These are phyloP conservation scores for Triangularia verruculosa DNA, from an alignment of 2,329 filamentous ascomycete genomes.

Conservation along the genomic window DNA sequence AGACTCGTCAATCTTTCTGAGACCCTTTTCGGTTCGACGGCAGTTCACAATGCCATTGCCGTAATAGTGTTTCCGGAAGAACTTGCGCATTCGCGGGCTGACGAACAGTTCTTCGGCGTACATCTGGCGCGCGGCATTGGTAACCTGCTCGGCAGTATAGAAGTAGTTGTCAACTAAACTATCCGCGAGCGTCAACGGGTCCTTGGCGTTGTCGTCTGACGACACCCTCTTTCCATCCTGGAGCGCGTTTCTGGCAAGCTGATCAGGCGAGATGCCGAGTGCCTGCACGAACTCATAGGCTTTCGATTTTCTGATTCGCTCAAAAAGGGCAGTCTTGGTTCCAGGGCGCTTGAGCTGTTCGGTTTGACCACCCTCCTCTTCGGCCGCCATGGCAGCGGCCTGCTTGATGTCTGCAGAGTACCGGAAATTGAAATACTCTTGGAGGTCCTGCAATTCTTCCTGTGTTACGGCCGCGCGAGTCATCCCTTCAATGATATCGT, in stretches of 20 bases:
- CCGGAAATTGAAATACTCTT: conserved; percentile 95
- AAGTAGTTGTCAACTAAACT: conserved; percentile 70
- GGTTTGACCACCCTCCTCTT: conserved; percentile 52
- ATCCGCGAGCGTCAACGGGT: conserved; percentile 85
- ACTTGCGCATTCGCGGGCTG: conserved; percentile 85
- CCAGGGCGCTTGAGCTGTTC: conserved; percentile 76
- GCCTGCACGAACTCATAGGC: conserved; percentile 81
- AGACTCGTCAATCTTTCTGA: conserved; percentile 89
- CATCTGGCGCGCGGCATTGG: conserved; percentile 78
- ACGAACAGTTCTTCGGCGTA: conserved; percentile 87
- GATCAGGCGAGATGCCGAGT: conserved; percentile 86
- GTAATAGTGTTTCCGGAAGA: conserved; percentile 81
- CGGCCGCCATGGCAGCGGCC: conserved; percentile 48
- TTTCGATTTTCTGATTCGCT: conserved; percentile 76
- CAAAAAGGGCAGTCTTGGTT: conserved; percentile 75
- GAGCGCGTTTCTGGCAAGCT: conserved; percentile 81
- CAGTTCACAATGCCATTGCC: conserved; percentile 81
- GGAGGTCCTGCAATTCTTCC: conserved; percentile 93
- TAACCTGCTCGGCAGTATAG: conserved; percentile 69
- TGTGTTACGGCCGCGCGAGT: conserved; percentile 77
- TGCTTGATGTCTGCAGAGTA: conserved; percentile 84
- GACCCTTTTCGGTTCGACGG: conserved; percentile 86
- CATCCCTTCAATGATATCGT: conserved; percentile 77
- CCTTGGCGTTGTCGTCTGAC: conserved; percentile 77
- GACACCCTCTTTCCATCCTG: conserved; percentile 74